Evolutionary conservation across 768 basidiomycete species (phyloP).

Genomic region (Leccinum broughii): DNA sequence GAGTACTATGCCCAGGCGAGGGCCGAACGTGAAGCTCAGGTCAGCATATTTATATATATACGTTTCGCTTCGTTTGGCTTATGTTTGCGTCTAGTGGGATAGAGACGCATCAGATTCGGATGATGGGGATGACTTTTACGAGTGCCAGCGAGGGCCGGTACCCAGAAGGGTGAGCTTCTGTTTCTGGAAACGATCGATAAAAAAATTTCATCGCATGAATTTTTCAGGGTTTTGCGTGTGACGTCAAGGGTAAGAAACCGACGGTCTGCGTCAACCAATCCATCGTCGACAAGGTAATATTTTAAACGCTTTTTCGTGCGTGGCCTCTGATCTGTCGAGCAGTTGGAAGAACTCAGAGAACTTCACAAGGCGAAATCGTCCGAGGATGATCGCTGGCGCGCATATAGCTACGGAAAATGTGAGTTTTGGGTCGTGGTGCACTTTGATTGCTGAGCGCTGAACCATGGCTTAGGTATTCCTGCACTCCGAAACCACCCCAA

Average conservation of each 20-base stretch:
- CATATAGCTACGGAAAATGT: constrained; percentile 68
- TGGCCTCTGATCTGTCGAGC: constrained; percentile 1
- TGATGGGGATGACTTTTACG: constrained; percentile 29
- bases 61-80: neutral
- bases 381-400: constrained; percentile 69
- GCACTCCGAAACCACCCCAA: constrained; percentile 55
- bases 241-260: constrained; percentile 42
- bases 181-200: neutral
- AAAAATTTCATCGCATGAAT: neutral
- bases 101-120: constrained; percentile 38
- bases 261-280: constrained; percentile 61
- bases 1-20: constrained; percentile 63
- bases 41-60: constrained; percentile 27
- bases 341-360: constrained; percentile 68
- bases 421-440: constrained; percentile 10
- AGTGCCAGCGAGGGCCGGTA: constrained; percentile 18
- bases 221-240: constrained; percentile 65
- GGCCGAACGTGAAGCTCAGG: constrained; percentile 46
- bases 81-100: constrained; percentile 28
- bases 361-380: constrained; percentile 63
- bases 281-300: constrained; percentile 66
- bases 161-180: constrained; percentile 33
- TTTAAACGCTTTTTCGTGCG: neutral
- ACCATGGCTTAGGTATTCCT: constrained; percentile 49
- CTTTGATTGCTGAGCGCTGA: constrained; percentile 14